A percentile compares a stretch with the other conserved stretches of the same genome.
Evolutionary conservation across 306 rosid genomes (phyloP).

Genomic region (Corylus avellana): DNA sequence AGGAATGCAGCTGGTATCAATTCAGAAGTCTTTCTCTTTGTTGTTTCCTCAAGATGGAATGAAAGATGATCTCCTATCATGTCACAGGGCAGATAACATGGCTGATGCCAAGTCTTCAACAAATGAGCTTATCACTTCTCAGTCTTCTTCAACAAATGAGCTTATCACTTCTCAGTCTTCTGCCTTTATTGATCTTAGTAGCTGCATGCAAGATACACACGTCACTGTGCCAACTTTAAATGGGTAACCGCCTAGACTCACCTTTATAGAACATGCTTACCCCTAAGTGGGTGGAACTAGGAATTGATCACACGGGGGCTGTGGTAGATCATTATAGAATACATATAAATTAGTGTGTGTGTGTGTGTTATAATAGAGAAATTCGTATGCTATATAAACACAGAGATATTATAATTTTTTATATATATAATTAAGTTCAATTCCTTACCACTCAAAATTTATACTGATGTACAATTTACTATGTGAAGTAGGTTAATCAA

Average conservation of each 20-base stretch:
- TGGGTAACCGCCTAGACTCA: slow-evolving; percentile 51
- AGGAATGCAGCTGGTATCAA: slow-evolving; percentile 57
- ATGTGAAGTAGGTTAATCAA: background rate
- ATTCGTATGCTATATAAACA: background rate
- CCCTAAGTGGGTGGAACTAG: background rate
- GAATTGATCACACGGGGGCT: background rate
- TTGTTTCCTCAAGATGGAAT: slow-evolving; percentile 43
- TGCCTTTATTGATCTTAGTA: slow-evolving; percentile 71
- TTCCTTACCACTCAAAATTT: background rate
- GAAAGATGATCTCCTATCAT: slow-evolving; percentile 25
- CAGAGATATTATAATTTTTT: no score
- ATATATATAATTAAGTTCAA: background rate
- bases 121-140: slow-evolving; percentile 29
- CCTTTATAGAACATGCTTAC: background rate
- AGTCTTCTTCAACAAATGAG: slow-evolving; percentile 27
- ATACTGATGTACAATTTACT: background rate
- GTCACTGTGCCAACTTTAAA: slow-evolving; percentile 79
- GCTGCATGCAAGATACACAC: slow-evolving; percentile 66
- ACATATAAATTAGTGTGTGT: background rate
- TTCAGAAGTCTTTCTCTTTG: slow-evolving; percentile 65
- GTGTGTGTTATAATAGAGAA: background rate
- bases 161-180: slow-evolving; percentile 34
- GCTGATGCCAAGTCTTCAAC: slow-evolving; percentile 22
- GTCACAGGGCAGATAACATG: slow-evolving; percentile 18
- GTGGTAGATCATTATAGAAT: background rate